Base-by-base conservation (phyloP, 2,329 filamentous ascomycete genomes). In the Trichoderma sp. region DNA sequence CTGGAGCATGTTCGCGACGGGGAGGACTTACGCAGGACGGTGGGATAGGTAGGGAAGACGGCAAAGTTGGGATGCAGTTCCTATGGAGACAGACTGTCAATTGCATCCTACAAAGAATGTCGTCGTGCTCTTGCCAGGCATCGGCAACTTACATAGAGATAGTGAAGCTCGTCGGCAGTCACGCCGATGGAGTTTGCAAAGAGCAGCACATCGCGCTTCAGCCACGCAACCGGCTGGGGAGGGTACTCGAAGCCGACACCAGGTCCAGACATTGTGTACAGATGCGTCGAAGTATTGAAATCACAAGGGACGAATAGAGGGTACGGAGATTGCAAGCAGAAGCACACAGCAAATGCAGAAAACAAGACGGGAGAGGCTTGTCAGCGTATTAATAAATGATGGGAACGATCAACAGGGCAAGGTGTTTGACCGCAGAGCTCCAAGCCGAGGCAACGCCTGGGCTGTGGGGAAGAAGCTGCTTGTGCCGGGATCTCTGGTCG, bases 161-260 rank as follows among this genome's bases (percentile, higher is more conserved):
- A 96, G 75, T 97, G 92, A 73, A 97, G 86, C 82, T 97, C 93
- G 71, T 96, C 88, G n/a, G 85, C 84, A 14, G 87, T 94, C 74
- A 85, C 88, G 64, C 93, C 93, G 76, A 97, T 94, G 79, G 90
- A 94, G 78, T 90, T 90, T 71, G 93, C 93, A 77, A 97, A 97
- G 67, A 98, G 88, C 67, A 97, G 83, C 43, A 89, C 87, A 82
- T 97, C 93, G 70, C 93, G 88, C 85, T 93, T 93, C 72, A 91
- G 78, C 93, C 93, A 97, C 71, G 89, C 85, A 12, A 96, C 92
- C 74, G 89, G 85, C 73, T 86, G 81, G 55, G 85, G 78, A 65
- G 92, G 91, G 76, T 90, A 96, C 78, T 95, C 86, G 78, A 93
- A 93, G 72, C 92, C 92, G 74, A 82, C 85, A 70, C 86, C 86